Conservation (phyloP, 139 green algal species). For the Dunaliella primolecta region DNA sequence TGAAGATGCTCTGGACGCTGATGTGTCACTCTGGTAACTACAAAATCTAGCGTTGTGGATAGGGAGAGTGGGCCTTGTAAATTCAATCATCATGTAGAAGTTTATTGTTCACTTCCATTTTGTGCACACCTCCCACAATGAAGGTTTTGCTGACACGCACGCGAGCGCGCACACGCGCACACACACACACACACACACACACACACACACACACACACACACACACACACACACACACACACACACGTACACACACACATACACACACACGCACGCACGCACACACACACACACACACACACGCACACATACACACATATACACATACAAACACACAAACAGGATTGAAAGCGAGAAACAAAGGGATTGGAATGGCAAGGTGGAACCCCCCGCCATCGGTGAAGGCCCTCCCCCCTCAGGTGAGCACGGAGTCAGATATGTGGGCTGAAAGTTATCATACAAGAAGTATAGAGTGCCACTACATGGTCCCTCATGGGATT, state of each 20-base stretch:
- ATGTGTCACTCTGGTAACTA: neutral
- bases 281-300: conserved; percentile 31
- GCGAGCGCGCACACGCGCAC: neutral
- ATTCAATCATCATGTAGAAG: too few species aligned
- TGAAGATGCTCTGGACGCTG: neutral
- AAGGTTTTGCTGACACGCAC: neutral
- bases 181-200: neutral
- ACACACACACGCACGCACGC: conserved; percentile 27
- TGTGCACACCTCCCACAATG: neutral
- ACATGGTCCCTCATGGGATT: too few species aligned
- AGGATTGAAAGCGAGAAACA: conserved; percentile 1
- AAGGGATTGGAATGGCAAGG: neutral
- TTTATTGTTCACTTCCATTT: too few species aligned
- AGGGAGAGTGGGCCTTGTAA: too few species aligned
- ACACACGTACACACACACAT: conserved; percentile 23
- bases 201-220: conserved; percentile 15
- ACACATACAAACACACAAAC: conserved; percentile 22
- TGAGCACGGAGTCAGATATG: neutral
- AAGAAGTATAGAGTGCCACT: too few species aligned
- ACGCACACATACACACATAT: conserved; percentile 26
- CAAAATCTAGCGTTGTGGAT: too few species aligned
- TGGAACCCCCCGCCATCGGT: neutral
- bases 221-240: conserved; percentile 35
- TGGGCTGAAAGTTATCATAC: too few species aligned
- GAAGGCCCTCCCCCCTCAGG: neutral